Evolutionary conservation across 1,284 basidiomycete genomes (phyloP), one percentile per base, ranked within the genome.

Genomic region (Cryptococcus deneoformans): DNA sequence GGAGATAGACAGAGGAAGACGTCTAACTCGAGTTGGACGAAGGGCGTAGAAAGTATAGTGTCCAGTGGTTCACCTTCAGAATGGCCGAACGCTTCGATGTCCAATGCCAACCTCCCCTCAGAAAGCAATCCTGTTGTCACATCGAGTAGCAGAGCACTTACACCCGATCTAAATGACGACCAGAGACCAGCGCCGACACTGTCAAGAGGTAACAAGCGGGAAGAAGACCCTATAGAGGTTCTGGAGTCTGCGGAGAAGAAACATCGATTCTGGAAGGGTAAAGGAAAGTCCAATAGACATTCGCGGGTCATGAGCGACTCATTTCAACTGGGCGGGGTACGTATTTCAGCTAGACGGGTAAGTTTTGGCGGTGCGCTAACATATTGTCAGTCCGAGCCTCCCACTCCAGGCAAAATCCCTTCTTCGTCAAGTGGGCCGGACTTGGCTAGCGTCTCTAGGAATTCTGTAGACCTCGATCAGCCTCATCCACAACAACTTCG

Each of bases 181-280:
- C 24, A 24, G 36, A 10, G 3, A 42, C n/a, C 35, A 9, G 46
- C 29, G 35, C 20, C 44, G 5, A 16, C 24, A 29, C 53, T 49
- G 47, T 11, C 36, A 20, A n/a, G 38, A 44, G 46, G 14, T 42
- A 34, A 34, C 12, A 37, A 43, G 35, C 42, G 43, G 38, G 50
- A 40, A 24, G 63, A 60, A 14, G 63, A 65, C 8, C 48, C 46
- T 37, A 49, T 65, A 43, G 64, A 67, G 50, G 39, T 64, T 5
- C 47, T 66, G 40, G 63, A 66, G 12, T 60, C 58, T 7, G 59
- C 60, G 6, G 60, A 65, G 34, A 62, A 68, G 60, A 64, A 64
- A 46, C 52, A 58, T 35, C 59, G 63, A 46, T 70, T 68, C 48
- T 70, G 67, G 67, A 65, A 62, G 46, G 59, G 58, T 20, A 60